A percentile compares a stretch with the other conserved stretches of the same genome.
These are phyloP conservation scores for Paecilomyces formosus DNA, from an alignment of 2,329 filamentous ascomycete genomes.

Conservation along the genomic window DNA sequence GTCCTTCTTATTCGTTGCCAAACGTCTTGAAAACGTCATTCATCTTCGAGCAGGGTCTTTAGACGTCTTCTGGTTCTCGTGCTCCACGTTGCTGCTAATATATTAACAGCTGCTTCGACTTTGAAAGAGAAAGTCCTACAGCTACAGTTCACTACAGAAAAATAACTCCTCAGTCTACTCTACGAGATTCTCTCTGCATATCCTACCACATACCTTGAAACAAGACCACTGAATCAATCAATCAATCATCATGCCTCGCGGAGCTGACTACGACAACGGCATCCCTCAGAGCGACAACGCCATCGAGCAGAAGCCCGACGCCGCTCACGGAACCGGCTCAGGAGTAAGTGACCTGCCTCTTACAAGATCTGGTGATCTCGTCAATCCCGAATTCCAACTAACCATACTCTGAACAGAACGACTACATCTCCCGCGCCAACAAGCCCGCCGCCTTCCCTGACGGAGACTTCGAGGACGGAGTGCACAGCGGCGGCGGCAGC, in stretches of 20 bases:
- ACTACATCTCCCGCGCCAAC: constrained; percentile 19
- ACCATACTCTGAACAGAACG: constrained; percentile 1
- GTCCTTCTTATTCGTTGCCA: background rate
- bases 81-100: background rate
- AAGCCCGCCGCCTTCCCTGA: constrained; percentile 30
- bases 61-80: background rate
- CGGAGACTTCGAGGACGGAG: constrained; percentile 16
- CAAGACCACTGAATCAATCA: background rate
- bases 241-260: constrained; percentile 30
- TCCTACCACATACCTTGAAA: background rate
- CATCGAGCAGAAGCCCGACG: constrained; percentile 24
- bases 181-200: background rate
- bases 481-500: constrained; percentile 16
- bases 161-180: too few species aligned
- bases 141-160: background rate
- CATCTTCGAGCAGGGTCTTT: background rate
- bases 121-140: background rate
- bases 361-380: background rate
- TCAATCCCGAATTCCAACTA: background rate
- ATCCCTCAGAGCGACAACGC: constrained; percentile 33
- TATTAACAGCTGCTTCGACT: background rate
- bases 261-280: constrained; percentile 31
- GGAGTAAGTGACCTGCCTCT: constrained; percentile 14
- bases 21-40: background rate
- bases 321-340: constrained; percentile 27